These are phyloP conservation scores for Plantago major DNA, from an alignment of 257 asterid species.

Conservation along the genomic window DNA sequence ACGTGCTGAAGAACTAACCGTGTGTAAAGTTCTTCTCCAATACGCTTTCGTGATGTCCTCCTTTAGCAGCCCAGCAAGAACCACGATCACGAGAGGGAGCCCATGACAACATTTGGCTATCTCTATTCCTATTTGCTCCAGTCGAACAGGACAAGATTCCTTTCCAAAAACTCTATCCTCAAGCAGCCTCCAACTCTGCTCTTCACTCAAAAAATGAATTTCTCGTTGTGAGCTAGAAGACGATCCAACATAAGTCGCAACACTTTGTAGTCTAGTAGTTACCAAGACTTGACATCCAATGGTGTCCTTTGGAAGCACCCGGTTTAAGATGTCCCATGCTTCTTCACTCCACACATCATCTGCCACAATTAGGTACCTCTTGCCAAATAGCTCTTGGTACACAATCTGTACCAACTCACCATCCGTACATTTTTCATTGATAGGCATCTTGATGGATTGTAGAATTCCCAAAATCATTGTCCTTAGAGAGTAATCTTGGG, in stretches of 20 bases:
- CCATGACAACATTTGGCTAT: not conserved
- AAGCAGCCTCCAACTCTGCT: not conserved
- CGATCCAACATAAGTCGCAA: not conserved
- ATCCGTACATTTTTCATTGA: not conserved
- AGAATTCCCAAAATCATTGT: not conserved
- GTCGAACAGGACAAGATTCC: not conserved
- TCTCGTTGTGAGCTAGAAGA: not conserved
- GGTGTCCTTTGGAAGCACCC: not conserved
- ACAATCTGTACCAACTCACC: not conserved
- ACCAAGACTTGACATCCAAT: not conserved
- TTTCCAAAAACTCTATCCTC: not conserved
- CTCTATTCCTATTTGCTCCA: not conserved
- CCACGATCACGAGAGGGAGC: not conserved
- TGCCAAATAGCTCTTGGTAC: constrained; percentile 1
- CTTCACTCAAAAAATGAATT: not conserved
- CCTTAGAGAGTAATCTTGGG: not conserved
- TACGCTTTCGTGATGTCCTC: not conserved
- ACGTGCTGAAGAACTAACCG: not conserved
- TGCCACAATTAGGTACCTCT: not conserved
- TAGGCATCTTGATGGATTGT: not conserved
- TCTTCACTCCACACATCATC: not conserved
- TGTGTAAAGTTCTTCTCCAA: not conserved
- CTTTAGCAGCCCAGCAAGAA: constrained; percentile 1
- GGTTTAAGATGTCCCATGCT: not conserved
- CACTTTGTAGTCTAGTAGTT: not conserved